Base-by-base conservation (phyloP, 2,329 filamentous ascomycete species). In the Fusarium nodosum region DNA sequence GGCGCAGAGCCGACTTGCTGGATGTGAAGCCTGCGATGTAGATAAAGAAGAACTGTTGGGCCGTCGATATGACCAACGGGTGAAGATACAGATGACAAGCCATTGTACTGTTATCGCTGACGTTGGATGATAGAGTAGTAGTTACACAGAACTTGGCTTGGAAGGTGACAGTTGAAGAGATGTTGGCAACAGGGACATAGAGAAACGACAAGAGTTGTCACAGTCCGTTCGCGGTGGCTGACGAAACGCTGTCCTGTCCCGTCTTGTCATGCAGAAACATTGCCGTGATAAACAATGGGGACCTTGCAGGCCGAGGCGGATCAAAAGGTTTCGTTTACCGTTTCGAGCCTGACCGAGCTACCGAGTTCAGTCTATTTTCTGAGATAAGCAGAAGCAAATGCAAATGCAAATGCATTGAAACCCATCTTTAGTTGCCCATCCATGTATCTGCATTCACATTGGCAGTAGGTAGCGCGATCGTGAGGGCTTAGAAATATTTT, bases 11-110 rank as follows among this genome's bases (percentile, higher is more conserved):
- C 11, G 69, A 71, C 8, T 51, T 56, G 10, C 41, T 54, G 4
- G 68, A 56, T 8, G 67, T 71, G 50, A 71, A 70, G 39, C 69
- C 69, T 4, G 69, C 69, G 28, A 71, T 60, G 18, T 66, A 72
- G n/a, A 72, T 72, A 48, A 71, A 72, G 56, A 72, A 63, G 56
- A 72, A 72, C 31, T 72, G 69, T 39, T 72, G 69, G 0, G 41
- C 58, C 9, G 68, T 69, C 15, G 68, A 72, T 39, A 72, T 64
- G 28, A 57, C 41, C 42, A 72, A 22, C 11, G 69, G 69, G 45
- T 72, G 65, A 36, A 71, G 52, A 28, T 64, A 66, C 33, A 71
- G 48, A 7, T 31, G 52, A 7, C 65, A 71, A 34, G 65, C 39
- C 69, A 72, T 72, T 51, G 48, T 55, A 72, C 69, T 51, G 48